phyloP scores from a whole-genome alignment of 768 basidiomycete species.

The Botryobasidium botryosum region DNA sequence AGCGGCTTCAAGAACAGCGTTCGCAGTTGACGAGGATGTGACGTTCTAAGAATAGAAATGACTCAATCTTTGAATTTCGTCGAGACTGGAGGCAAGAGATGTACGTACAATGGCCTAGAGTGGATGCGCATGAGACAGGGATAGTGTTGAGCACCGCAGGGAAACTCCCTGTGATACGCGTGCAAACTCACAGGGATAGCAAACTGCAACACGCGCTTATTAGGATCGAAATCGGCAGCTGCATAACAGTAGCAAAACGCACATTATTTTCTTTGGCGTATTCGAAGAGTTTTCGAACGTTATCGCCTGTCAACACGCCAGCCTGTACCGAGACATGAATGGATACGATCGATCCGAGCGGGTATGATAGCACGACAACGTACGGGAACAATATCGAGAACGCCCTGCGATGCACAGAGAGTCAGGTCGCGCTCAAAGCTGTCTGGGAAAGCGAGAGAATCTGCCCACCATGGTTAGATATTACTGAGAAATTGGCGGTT shows the following conservation, averaged over 20 bases:
- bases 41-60: slow-evolving; percentile 46
- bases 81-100: slow-evolving; percentile 6
- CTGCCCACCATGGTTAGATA: no score
- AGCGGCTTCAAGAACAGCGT: slow-evolving; percentile 90
- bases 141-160: background rate
- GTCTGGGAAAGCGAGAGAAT: no score
- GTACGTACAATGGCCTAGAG: slow-evolving; percentile 25
- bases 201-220: slow-evolving; percentile 19
- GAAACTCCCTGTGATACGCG: background rate
- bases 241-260: slow-evolving; percentile 13
- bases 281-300: slow-evolving; percentile 88
- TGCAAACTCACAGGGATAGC: slow-evolving; percentile 23
- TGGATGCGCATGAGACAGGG: background rate
- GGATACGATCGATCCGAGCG: background rate
- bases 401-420: slow-evolving; percentile 36
- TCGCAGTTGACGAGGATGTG: slow-evolving; percentile 89
- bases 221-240: slow-evolving; percentile 2
- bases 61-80: slow-evolving; percentile 2
- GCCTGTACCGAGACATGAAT: slow-evolving; percentile 31
- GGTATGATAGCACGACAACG: slow-evolving; percentile 17
- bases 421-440: no score
- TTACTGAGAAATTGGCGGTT: no score
- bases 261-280: slow-evolving; percentile 85
- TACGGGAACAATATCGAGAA: slow-evolving; percentile 75
- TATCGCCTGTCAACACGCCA: slow-evolving; percentile 89